Percentiles rank a stretch among this genome's conserved stretches.
phyloP scores from a whole-genome alignment of 1,284 basidiomycete species.

The Apiotrichum montevideense region DNA sequence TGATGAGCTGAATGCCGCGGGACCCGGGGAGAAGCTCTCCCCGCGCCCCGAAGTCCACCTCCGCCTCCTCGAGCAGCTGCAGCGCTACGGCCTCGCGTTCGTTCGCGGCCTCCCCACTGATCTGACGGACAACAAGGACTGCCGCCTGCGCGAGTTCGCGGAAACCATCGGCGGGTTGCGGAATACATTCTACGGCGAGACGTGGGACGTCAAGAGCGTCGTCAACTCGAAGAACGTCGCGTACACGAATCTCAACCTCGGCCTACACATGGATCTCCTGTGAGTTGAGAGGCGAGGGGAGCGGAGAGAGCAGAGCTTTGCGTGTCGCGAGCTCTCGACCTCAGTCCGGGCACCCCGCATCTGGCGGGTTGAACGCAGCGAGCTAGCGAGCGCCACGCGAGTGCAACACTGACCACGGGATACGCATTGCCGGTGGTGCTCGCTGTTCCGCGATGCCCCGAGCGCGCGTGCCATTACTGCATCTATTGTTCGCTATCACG shows the following conservation, averaged over 20 bases:
- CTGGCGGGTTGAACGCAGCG: too few relatives aligned
- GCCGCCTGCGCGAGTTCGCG: constrained; percentile 63
- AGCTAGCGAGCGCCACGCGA: too few relatives aligned
- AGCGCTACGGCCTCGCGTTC: constrained; percentile 53
- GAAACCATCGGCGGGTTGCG: constrained; percentile 67
- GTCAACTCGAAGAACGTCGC: constrained; percentile 76
- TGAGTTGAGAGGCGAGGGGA: constrained; percentile 47
- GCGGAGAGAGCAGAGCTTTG: too few relatives aligned
- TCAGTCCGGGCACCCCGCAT: too few relatives aligned
- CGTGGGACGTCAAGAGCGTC: constrained; percentile 84
- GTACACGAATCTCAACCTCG: constrained; percentile 85
- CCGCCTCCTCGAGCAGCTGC: constrained; percentile 39
- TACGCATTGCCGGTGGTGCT: too few relatives aligned
- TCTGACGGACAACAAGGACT: constrained; percentile 54
- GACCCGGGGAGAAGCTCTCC: not conserved
- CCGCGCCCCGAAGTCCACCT: constrained; percentile 15
- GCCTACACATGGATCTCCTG: constrained; percentile 87
- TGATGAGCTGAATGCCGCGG: constrained; percentile 8
- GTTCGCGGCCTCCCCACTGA: constrained; percentile 56
- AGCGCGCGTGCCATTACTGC: too few relatives aligned
- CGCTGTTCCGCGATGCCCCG: too few relatives aligned
- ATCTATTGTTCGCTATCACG: too few relatives aligned
- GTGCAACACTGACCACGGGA: too few relatives aligned
- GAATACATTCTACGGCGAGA: constrained; percentile 81
- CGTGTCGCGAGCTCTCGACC: too few relatives aligned